These are phyloP conservation scores for Gaeumannomyces tritici DNA, from an alignment of 2,329 filamentous ascomycete species.

Conservation along the genomic window DNA sequence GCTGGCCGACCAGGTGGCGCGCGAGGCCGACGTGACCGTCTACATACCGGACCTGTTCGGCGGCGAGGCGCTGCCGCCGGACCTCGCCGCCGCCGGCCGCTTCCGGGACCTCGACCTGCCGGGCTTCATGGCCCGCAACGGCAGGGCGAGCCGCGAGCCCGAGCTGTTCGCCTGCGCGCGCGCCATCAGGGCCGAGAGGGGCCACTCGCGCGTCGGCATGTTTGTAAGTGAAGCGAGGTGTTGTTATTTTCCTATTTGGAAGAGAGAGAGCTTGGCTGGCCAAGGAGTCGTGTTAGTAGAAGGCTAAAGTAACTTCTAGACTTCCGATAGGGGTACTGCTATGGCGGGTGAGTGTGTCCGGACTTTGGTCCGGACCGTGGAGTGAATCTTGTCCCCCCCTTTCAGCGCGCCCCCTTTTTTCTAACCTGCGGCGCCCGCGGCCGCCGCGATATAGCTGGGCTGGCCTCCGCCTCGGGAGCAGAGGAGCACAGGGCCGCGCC, in stretches of 20 bases:
- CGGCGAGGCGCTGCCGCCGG: conserved; percentile 20
- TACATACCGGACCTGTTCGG: conserved; percentile 39
- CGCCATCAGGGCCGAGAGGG: conserved; percentile 22
- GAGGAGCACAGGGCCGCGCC: conserved; percentile 18
- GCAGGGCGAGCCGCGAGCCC: conserved; percentile 24
- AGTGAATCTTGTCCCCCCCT: no score
- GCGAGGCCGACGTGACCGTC: conserved; percentile 31
- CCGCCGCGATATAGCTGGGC: conserved; percentile 37
- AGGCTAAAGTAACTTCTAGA: no score
- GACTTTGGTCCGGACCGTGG: no score
- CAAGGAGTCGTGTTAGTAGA: no score
- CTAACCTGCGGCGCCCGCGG: no score
- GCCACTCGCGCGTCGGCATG: conserved; percentile 24
- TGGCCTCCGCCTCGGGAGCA: conserved; percentile 30
- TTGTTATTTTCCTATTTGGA: no score
- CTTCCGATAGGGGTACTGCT: conserved; percentile 28
- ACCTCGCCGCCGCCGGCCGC: conserved; percentile 15
- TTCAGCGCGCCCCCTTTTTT: no score
- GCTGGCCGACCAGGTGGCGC: conserved; percentile 37
- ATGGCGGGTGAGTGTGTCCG: conserved; percentile 27
- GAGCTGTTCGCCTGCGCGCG: conserved; percentile 27
- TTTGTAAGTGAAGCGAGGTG: conserved; percentile 17
- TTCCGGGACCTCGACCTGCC: conserved; percentile 24
- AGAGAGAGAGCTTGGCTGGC: no score
- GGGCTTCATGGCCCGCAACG: conserved; percentile 24